Conservation (phyloP, 306 rosid genomes). For the Pyrus pyrifolia region DNA sequence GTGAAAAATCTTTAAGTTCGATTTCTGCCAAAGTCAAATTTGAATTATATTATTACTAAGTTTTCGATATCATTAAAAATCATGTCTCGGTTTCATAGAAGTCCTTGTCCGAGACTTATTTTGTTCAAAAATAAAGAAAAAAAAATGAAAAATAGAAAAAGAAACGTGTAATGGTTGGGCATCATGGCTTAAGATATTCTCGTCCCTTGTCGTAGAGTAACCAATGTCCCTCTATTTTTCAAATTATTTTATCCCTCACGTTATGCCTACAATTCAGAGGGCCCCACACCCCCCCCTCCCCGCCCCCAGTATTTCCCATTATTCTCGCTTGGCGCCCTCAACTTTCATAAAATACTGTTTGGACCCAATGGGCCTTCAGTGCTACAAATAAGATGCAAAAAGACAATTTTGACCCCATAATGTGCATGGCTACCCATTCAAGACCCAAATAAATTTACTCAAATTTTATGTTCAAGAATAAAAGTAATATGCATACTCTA, state of each 20-base stretch:
- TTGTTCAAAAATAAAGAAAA: background rate
- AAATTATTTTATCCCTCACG: slow-evolving; percentile 20
- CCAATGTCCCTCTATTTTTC: slow-evolving; percentile 22
- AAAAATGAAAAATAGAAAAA: too few relatives aligned
- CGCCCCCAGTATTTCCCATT: background rate
- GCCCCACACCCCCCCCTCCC: background rate
- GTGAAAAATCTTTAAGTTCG: rapidly evolving
- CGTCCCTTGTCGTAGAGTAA: slow-evolving; percentile 44
- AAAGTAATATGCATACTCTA: too few relatives aligned
- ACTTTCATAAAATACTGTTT: background rate
- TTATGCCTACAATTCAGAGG: background rate
- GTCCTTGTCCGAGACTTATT: background rate
- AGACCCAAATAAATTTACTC: background rate
- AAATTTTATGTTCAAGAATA: background rate
- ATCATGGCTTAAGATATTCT: slow-evolving; percentile 50
- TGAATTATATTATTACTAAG: too few relatives aligned
- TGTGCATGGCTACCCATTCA: background rate
- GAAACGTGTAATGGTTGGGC: slow-evolving; percentile 20
- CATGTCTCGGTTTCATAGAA: too few relatives aligned
- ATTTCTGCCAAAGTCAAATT: rapidly evolving
- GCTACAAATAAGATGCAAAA: background rate
- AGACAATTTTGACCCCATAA: slow-evolving; percentile 1
- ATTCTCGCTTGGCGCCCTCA: background rate
- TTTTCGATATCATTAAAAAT: too few relatives aligned
- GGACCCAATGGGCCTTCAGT: background rate